Evolutionary conservation across 2,329 filamentous ascomycete species (phyloP).

Genomic region (Colletotrichum sp.): DNA sequence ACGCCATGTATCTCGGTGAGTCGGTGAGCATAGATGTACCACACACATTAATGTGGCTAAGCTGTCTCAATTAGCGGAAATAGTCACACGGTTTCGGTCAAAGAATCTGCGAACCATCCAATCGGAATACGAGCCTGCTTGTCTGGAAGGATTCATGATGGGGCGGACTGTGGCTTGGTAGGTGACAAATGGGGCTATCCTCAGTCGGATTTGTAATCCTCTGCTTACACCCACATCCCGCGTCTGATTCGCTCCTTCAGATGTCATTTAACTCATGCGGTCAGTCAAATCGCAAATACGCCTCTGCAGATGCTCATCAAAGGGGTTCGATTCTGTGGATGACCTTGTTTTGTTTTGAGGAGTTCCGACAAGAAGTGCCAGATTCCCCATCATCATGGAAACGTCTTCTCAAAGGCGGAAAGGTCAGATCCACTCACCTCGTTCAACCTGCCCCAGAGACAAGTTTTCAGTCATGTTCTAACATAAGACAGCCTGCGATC

Average conservation of each 20-base stretch:
- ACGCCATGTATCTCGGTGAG: background rate
- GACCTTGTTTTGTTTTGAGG: background rate
- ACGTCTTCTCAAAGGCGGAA: constrained; percentile 28
- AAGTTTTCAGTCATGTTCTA: background rate
- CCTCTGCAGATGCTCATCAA: background rate
- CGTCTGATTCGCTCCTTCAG: background rate
- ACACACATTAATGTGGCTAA: background rate
- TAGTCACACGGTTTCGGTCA: background rate
- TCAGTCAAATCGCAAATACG: background rate
- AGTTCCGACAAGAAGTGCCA: background rate
- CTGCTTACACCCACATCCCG: background rate
- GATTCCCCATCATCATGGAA: constrained; percentile 25
- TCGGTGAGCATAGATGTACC: background rate
- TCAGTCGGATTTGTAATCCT: background rate
- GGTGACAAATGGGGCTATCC: background rate
- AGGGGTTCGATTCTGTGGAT: background rate
- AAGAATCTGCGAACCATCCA: background rate
- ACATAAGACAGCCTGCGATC: constrained; percentile 39
- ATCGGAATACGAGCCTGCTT: background rate
- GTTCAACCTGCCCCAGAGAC: background rate
- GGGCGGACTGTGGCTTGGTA: background rate
- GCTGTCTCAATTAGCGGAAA: background rate
- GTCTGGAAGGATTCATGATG: background rate
- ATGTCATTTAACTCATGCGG: background rate
- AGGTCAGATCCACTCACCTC: constrained; percentile 23